Evolutionary conservation across 2,329 filamentous ascomycete genomes (phyloP).

Genomic region (Cryphonectria radicalis): DNA sequence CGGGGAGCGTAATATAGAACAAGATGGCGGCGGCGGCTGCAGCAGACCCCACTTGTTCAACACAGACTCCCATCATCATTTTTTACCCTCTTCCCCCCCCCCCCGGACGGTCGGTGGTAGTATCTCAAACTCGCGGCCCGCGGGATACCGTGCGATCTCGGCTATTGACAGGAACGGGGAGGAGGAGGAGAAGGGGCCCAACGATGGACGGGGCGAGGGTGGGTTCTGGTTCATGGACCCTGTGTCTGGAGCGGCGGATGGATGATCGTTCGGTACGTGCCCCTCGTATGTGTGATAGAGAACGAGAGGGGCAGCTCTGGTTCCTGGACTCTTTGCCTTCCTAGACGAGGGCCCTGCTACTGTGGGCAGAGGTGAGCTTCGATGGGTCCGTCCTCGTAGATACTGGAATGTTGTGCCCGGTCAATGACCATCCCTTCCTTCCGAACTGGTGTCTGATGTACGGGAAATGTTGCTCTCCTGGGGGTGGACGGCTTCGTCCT

Average conservation of each 20-base stretch:
- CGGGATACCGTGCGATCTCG: slow-evolving; percentile 3
- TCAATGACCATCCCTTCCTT: not conserved
- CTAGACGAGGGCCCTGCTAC: not conserved
- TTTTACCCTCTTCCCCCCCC: not conserved
- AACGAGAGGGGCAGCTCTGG: not conserved
- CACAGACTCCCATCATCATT: slow-evolving; percentile 6
- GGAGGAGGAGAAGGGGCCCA: too few species aligned
- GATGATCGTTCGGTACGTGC: not conserved
- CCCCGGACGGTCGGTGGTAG: not conserved
- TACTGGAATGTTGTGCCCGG: not conserved
- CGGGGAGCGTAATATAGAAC: not conserved
- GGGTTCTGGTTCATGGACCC: not conserved
- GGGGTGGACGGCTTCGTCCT: not conserved
- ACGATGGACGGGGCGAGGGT: not conserved
- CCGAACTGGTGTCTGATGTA: not conserved
- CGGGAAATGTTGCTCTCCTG: not conserved
- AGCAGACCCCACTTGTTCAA: slow-evolving; percentile 5
- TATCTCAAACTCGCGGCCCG: not conserved
- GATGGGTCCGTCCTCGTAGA: not conserved
- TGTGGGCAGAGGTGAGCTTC: not conserved
- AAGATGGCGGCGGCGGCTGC: not conserved
- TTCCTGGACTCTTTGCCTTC: not conserved
- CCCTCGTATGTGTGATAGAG: not conserved
- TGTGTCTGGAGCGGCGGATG: not conserved
- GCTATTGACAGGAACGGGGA: not conserved